Percentiles rank a stretch among this genome's conserved stretches.
Evolutionary conservation across 2,329 filamentous ascomycete genomes (phyloP).

Genomic region (Simplicillium sp.): DNA sequence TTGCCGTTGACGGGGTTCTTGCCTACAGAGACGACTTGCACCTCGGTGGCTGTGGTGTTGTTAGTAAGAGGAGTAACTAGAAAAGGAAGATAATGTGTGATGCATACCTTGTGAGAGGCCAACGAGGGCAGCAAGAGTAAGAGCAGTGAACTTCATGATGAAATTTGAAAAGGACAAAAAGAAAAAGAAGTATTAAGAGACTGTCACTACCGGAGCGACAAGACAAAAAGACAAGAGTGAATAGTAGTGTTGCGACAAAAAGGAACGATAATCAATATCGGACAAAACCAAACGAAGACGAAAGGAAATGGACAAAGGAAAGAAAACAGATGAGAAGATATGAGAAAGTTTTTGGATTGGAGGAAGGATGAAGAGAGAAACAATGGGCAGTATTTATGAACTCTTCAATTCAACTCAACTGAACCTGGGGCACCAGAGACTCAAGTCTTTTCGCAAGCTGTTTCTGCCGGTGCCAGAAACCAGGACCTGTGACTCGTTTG

Average conservation of each 20-base stretch:
- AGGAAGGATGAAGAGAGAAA: not conserved
- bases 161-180: slow-evolving; percentile 11
- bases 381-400: not conserved
- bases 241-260: slow-evolving; percentile 3
- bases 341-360: not conserved
- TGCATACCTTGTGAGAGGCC: slow-evolving; percentile 35
- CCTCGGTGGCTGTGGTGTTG: slow-evolving; percentile 22
- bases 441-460: no score
- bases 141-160: slow-evolving; percentile 44
- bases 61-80: slow-evolving; percentile 3
- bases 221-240: slow-evolving; percentile 13
- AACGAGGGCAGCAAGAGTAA: slow-evolving; percentile 36
- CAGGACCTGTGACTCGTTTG: not conserved
- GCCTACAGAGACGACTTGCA: slow-evolving; percentile 59
- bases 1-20: slow-evolving; percentile 37
- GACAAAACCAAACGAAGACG: slow-evolving; percentile 12
- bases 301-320: no score
- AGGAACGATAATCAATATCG: slow-evolving; percentile 13
- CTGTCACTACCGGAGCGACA: slow-evolving; percentile 13
- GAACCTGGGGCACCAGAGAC: no score
- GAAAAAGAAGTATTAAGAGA: slow-evolving; percentile 15
- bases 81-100: no score
- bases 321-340: no score
- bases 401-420: no score
- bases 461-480: no score